A percentile compares a stretch with the other conserved stretches of the same genome.
Evolutionary conservation across 2,329 filamentous ascomycete species (phyloP).

Genomic region (Aspergillus sp.): DNA sequence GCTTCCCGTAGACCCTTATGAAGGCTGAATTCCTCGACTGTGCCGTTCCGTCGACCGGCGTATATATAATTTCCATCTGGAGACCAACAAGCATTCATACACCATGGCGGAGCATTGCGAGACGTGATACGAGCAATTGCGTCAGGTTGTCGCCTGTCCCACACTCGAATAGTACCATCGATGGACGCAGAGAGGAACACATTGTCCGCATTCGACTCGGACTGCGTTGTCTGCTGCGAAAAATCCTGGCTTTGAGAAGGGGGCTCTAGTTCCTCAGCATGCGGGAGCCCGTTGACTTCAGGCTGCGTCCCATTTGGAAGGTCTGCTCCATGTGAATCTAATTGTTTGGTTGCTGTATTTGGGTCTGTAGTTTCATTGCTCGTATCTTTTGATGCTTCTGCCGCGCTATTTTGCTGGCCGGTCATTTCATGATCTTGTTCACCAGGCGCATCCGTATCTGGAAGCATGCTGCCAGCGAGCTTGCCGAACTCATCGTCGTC

Average conservation of each 20-base stretch:
- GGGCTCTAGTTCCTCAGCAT: conserved; percentile 36
- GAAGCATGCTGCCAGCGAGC: conserved; percentile 57
- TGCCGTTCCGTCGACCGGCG: conserved; percentile 80
- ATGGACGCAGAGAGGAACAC: conserved; percentile 74
- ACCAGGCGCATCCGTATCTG: conserved; percentile 40
- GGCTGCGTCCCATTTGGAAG: conserved; percentile 22
- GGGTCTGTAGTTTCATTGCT: conserved; percentile 6
- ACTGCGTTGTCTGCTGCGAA: conserved; percentile 17
- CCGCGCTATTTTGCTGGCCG: conserved; percentile 13
- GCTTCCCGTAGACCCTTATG: conserved; percentile 71
- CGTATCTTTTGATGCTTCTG: conserved; percentile 5
- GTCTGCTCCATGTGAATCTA: conserved; percentile 12
- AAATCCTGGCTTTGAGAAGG: conserved; percentile 17
- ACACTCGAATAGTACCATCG: conserved; percentile 43
- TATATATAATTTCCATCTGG: conserved; percentile 94
- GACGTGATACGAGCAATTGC: conserved; percentile 75
- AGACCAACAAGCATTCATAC: conserved; percentile 94
- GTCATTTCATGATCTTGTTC: conserved; percentile 26
- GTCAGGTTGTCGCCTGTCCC: conserved; percentile 57
- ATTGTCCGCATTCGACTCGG: conserved; percentile 51
- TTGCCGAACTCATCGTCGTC: conserved; percentile 78
- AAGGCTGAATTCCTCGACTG: conserved; percentile 88
- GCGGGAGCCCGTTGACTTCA: conserved; percentile 35
- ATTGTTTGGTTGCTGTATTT: conserved; percentile 7
- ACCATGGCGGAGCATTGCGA: conserved; percentile 81